Base-by-base conservation (phyloP, 192 early-diverging fungal genomes). In the Thamnidium elegans region DNA sequence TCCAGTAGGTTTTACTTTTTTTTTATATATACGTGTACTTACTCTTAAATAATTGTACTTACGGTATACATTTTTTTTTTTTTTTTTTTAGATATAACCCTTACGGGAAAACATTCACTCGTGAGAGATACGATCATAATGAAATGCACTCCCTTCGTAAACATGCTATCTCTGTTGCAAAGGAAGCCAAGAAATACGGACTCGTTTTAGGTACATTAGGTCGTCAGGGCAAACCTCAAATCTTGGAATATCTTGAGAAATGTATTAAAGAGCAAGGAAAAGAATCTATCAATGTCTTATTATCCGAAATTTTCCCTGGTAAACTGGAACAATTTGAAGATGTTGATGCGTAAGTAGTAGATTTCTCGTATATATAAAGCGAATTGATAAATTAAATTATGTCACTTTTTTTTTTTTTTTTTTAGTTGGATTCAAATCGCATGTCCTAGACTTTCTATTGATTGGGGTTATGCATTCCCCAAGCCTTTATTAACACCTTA, bases 401-500 rank as follows among this genome's bases (percentile, higher is more conserved):
- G 36, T 23, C 32, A 39, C 14, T 55, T 55, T 32, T 50, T 39
- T 19, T 14, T 5, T 43, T 32, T 9, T 47, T 21, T 66, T 47
- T 65, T 48, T 69, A 81, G 85, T 44, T 97, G 93, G 89, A 89
- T 99, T 52, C 97, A 99, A 72, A 87, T 96, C 52, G 91, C 93
- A 0, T 99, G 97, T 71, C 97, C 97, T 50, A 79, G 97, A 15
- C 80, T 99, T 31, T 96, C 93, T 1, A 99, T 99, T 47, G 97
- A 99, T 74, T 99, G 97, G 97, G 97, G 97, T 0, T 94, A 97
- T 78, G 90, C 94, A 4, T 99, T 96, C 71, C 63, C 87, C 4
- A 92, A 89, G 63, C 95, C 97, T 20, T 73, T 99, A 43, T 75
- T 99, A 52, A 92, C 91, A 14, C 95, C 97, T 0, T 99, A 99